Percentiles rank a stretch among this genome's conserved stretches.
Conservation (phyloP, 176 grass and related monocot genomes). For the Oryza glaberrima region DNA sequence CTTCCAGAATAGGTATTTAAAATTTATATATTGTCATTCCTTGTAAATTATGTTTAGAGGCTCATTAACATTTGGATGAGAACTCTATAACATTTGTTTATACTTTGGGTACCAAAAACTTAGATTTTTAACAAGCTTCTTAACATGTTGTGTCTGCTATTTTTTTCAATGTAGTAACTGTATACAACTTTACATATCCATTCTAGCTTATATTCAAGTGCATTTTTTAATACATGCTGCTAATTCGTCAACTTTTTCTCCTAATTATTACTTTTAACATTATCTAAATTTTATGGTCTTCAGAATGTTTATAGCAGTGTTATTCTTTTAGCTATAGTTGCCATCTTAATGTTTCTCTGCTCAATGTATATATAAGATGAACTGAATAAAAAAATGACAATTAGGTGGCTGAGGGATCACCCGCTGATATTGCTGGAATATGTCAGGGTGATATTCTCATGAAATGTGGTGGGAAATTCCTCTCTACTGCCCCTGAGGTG, state of each 20-base stretch:
- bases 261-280: too few species aligned
- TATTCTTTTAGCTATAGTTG: too few species aligned
- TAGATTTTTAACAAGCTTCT: not conserved
- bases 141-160: not conserved
- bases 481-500: not conserved
- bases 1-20: not conserved
- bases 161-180: not conserved
- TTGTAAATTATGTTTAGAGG: not conserved
- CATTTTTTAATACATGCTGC: too few species aligned
- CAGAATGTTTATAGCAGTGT: too few species aligned
- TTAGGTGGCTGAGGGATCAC: conserved; percentile 27
- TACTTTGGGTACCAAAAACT: too few species aligned
- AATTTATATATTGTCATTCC: not conserved
- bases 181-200: too few species aligned
- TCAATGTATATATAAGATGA: not conserved
- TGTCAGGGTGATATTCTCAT: conserved; percentile 15
- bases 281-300: too few species aligned
- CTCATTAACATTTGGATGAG: not conserved
- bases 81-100: not conserved
- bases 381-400: not conserved
- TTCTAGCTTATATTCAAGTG: too few species aligned
- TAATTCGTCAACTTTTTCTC: too few species aligned
- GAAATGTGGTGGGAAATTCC: not conserved
- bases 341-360: too few species aligned
- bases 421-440: not conserved